These are phyloP conservation scores for Starmerella sirachaensis DNA, from an alignment of 805 yeast species.

Conservation along the genomic window DNA sequence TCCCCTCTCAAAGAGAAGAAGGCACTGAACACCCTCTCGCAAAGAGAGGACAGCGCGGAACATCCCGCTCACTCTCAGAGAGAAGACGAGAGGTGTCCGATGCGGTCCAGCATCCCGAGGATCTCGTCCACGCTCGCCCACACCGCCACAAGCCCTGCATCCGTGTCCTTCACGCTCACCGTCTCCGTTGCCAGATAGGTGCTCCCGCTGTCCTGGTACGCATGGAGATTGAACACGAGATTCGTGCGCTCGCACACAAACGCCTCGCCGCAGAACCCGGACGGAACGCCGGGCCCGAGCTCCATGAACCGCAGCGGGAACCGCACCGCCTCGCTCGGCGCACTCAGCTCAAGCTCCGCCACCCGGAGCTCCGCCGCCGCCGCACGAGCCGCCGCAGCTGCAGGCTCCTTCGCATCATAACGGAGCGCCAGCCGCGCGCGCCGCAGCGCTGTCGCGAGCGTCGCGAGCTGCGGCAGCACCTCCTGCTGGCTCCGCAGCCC, in stretches of 20 bases:
- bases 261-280: constrained; percentile 14
- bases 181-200: constrained; percentile 12
- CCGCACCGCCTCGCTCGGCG: constrained; percentile 8
- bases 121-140: constrained; percentile 6
- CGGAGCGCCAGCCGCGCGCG: constrained; percentile 4
- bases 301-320: constrained; percentile 8
- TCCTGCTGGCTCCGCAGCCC: background rate
- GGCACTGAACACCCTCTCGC: too few relatives aligned
- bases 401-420: background rate
- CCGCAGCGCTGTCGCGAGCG: constrained; percentile 4
- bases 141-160: constrained; percentile 9
- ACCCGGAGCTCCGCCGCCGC: background rate
- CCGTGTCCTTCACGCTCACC: constrained; percentile 13
- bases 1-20: too few relatives aligned
- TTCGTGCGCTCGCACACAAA: constrained; percentile 10
- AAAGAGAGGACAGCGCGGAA: too few relatives aligned
- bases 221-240: constrained; percentile 13
- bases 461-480: constrained; percentile 4
- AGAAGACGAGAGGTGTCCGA: too few relatives aligned
- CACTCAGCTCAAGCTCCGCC: constrained; percentile 2
- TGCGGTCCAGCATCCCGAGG: too few relatives aligned
- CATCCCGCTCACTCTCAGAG: too few relatives aligned
- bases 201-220: constrained; percentile 11
- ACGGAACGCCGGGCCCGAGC: constrained; percentile 1
- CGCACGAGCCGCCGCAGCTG: background rate